phyloP scores from a whole-genome alignment of 257 asterid genomes.

The Scutellaria baicalensis region DNA sequence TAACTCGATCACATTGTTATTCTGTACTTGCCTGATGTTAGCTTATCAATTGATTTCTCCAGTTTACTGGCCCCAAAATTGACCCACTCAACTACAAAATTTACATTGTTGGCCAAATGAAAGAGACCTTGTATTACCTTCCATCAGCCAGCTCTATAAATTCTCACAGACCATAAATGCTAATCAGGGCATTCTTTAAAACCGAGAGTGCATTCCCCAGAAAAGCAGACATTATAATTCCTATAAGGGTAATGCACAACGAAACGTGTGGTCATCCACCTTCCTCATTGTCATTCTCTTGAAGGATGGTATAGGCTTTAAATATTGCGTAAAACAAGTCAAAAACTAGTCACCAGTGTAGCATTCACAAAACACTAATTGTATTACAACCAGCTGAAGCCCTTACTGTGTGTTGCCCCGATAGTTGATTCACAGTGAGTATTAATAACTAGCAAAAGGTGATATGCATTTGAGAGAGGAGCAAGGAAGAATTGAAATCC shows the following conservation, averaged over 20 bases:
- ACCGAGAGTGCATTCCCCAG: background rate
- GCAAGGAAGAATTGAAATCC: background rate
- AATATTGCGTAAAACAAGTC: background rate
- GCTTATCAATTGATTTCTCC: background rate
- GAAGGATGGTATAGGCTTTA: background rate
- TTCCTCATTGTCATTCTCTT: background rate
- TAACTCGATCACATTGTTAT: background rate
- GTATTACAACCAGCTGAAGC: background rate
- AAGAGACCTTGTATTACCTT: background rate
- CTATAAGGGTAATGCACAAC: background rate
- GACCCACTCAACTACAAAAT: background rate
- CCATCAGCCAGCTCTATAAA: background rate
- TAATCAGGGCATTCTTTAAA: background rate
- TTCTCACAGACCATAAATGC: background rate
- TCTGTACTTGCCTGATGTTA: background rate
- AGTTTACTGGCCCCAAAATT: background rate
- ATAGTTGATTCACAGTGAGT: background rate
- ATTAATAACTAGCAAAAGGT: background rate
- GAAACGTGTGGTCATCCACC: background rate
- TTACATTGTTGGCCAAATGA: background rate
- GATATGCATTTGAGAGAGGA: background rate
- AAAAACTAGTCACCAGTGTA: background rate
- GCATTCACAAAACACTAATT: background rate
- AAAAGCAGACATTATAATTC: background rate
- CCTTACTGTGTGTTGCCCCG: background rate